A percentile compares a stretch with the other conserved stretches of the same genome.
phyloP scores from a whole-genome alignment of 1,284 basidiomycete species.

The Cronartium ribicola region DNA sequence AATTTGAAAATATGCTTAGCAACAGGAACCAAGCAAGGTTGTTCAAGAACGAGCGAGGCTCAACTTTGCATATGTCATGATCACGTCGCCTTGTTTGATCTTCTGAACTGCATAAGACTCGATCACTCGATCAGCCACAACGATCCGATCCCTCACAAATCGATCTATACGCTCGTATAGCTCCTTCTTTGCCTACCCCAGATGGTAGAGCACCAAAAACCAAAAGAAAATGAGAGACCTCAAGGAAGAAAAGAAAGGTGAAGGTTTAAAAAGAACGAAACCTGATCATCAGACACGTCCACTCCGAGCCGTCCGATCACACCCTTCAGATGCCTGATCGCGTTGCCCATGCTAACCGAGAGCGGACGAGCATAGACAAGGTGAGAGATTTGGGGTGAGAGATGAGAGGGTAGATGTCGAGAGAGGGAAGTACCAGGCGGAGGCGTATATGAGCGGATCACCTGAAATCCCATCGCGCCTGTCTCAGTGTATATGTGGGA shows the following conservation, averaged over 20 bases:
- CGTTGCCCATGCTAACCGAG: conserved; percentile 93
- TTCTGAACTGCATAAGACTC: conserved; percentile 81
- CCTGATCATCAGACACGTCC: conserved; percentile 88
- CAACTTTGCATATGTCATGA: conserved; percentile 86
- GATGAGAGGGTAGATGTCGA: conserved; percentile 76
- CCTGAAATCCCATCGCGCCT: conserved; percentile 55
- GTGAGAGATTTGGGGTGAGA: conserved; percentile 85
- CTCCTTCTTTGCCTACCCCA: conserved; percentile 73
- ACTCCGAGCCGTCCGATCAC: conserved; percentile 89
- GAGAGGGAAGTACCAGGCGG: conserved; percentile 76
- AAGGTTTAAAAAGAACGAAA: conserved; percentile 54
- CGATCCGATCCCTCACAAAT: conserved; percentile 90
- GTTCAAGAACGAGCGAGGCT: conserved; percentile 41
- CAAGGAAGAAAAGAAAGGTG: background rate
- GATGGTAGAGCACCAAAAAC: background rate
- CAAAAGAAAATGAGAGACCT: background rate
- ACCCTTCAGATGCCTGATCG: conserved; percentile 88
- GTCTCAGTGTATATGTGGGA: background rate
- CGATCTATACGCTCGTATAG: conserved; percentile 82
- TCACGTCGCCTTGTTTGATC: conserved; percentile 86
- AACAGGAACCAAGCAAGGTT: background rate
- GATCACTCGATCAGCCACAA: conserved; percentile 89
- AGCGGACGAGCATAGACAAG: conserved; percentile 79
- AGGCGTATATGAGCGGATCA: conserved; percentile 79
- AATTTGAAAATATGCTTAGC: conserved; percentile 13